Conservation (phyloP, 2,329 filamentous ascomycete species). For the Verticillium tricorpus region DNA sequence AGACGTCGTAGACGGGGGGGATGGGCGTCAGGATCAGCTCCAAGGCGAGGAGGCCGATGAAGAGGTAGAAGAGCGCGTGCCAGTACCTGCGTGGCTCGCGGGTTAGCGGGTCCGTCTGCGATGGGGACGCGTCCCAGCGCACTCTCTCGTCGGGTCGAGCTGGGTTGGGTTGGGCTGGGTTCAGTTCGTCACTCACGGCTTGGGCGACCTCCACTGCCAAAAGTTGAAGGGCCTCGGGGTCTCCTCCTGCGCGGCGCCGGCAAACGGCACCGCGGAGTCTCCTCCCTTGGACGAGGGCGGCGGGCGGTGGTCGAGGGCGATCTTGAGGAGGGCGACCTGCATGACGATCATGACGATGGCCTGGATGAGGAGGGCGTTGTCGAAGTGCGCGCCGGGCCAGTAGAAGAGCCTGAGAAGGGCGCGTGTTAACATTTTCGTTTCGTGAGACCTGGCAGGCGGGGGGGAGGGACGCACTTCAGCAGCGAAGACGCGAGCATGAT, state of each 20-base stretch:
- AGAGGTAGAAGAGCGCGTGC: constrained; percentile 69
- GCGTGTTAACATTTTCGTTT: constrained; percentile 6
- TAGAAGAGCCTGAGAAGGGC: constrained; percentile 57
- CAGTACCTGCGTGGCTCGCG: constrained; percentile 56
- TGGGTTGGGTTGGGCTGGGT: too few relatives aligned
- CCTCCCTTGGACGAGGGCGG: constrained; percentile 55
- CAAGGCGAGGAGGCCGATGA: constrained; percentile 53
- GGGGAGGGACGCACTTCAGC: constrained; percentile 43
- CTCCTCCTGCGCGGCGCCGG: constrained; percentile 39
- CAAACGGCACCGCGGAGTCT: constrained; percentile 59
- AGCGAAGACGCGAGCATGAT: constrained; percentile 69
- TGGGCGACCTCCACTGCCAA: constrained; percentile 74
- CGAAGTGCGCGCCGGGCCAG: constrained; percentile 63
- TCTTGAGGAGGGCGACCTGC: constrained; percentile 60
- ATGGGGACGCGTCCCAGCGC: too few relatives aligned
- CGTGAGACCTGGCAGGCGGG: not conserved
- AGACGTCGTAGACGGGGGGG: constrained; percentile 54
- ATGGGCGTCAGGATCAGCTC: constrained; percentile 64
- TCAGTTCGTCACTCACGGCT: constrained; percentile 46
- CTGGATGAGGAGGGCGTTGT: constrained; percentile 58
- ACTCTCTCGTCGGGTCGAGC: too few relatives aligned
- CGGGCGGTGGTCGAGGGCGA: constrained; percentile 65
- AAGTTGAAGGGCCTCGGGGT: constrained; percentile 66
- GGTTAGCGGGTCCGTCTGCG: not conserved
- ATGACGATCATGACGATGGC: constrained; percentile 62